phyloP scores from a whole-genome alignment of 73 alveolate genomes.

The Paramecium tetraurelia region DNA sequence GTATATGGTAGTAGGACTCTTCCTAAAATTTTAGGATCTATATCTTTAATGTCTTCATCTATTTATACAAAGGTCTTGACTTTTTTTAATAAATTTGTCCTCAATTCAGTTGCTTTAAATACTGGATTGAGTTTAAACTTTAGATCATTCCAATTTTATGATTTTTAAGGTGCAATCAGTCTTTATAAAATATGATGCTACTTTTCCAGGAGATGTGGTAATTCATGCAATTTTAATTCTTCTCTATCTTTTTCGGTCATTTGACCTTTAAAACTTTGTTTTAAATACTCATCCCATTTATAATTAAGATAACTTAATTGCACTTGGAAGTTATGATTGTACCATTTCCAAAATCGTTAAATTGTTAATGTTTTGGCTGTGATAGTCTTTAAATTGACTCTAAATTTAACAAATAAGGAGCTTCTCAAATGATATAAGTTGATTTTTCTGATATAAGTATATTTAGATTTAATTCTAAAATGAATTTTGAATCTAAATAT shows the following conservation, averaged over 20 bases:
- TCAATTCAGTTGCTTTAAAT: conserved; percentile 2
- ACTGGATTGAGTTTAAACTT: not conserved
- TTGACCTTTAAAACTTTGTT: not conserved
- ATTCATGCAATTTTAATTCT: not conserved
- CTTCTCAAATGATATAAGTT: not conserved
- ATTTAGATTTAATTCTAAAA: not conserved
- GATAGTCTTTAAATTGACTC: not conserved
- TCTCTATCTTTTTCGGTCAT: conserved; percentile 9
- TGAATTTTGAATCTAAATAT: not conserved
- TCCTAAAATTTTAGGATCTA: not conserved
- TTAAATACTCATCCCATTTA: conserved; percentile 23
- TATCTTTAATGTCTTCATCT: conserved; percentile 14
- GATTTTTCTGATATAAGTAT: conserved; percentile 19
- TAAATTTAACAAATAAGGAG: not conserved
- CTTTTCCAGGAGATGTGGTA: not conserved
- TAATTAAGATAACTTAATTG: not conserved
- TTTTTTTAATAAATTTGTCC: not conserved
- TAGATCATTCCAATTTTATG: not conserved
- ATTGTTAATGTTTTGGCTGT: not conserved
- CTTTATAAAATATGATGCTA: not conserved
- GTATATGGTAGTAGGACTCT: conserved; percentile 24
- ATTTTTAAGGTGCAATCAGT: not conserved
- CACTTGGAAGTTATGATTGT: not conserved
- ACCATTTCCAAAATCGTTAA: not conserved
- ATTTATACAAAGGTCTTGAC: not conserved